These are phyloP conservation scores for Pezicula radicicola DNA, from an alignment of 2,329 filamentous ascomycete species.

Conservation along the genomic window DNA sequence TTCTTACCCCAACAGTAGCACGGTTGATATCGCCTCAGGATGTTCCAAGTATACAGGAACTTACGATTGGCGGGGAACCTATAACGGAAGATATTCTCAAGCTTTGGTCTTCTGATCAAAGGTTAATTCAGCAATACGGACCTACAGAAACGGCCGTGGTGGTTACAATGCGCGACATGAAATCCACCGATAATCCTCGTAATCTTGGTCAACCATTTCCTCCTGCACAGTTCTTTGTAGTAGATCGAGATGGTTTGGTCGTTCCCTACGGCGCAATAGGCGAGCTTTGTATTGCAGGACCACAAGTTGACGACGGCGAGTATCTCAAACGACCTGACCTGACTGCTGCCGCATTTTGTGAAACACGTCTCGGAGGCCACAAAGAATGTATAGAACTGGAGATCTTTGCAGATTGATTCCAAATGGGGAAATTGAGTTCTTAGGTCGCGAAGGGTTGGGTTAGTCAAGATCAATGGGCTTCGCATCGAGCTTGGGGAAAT, in stretches of 20 bases:
- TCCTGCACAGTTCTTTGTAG: neutral
- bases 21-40: slow-evolving; percentile 4
- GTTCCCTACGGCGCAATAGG: slow-evolving; percentile 8
- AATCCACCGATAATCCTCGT: neutral
- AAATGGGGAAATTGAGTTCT: slow-evolving; percentile 27
- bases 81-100: slow-evolving; percentile 2
- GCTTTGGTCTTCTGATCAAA: neutral
- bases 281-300: slow-evolving; percentile 6
- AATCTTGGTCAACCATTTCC: neutral
- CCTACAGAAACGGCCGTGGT: slow-evolving; percentile 5
- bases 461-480: slow-evolving; percentile 49
- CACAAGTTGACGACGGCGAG: slow-evolving; percentile 2
- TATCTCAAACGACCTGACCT: slow-evolving; percentile 10
- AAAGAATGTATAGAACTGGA: slow-evolving; percentile 31
- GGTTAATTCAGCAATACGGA: neutral
- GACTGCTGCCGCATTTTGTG: slow-evolving; percentile 9
- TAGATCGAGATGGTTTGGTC: neutral
- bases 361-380: neutral
- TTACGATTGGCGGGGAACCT: slow-evolving; percentile 5
- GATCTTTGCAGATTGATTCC: slow-evolving; percentile 29
- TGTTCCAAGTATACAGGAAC: slow-evolving; percentile 3
- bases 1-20: slow-evolving; percentile 6
- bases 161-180: slow-evolving; percentile 2
- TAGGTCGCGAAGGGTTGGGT: slow-evolving; percentile 45
- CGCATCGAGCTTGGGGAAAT: slow-evolving; percentile 43